These are phyloP conservation scores for Citrus maxima DNA, from an alignment of 345 rosid species.

Conservation along the genomic window DNA sequence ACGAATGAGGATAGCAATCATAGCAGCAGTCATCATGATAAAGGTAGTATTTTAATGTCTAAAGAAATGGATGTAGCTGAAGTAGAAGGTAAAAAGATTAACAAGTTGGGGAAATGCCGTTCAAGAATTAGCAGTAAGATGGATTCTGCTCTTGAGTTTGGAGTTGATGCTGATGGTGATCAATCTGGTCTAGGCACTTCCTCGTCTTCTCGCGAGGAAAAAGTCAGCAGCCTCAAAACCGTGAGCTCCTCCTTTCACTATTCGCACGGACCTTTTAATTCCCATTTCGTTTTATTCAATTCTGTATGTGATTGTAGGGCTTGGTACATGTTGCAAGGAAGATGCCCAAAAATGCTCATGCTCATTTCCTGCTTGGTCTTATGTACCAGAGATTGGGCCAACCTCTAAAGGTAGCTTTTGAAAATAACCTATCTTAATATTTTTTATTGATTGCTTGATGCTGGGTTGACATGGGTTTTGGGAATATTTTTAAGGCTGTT, in stretches of 20 bases:
- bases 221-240: slow-evolving; percentile 93
- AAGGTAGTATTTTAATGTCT: slow-evolving; percentile 34
- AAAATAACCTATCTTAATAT: neutral
- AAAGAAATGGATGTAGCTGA: slow-evolving; percentile 57
- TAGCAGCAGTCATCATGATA: slow-evolving; percentile 42
- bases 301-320: slow-evolving; percentile 48
- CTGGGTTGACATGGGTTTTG: slow-evolving; percentile 13
- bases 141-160: slow-evolving; percentile 65
- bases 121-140: slow-evolving; percentile 55
- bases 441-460: slow-evolving; percentile 9
- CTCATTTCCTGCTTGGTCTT: slow-evolving; percentile 89
- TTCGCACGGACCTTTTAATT: neutral
- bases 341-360: slow-evolving; percentile 98
- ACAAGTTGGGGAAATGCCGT: slow-evolving; percentile 63
- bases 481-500: slow-evolving; percentile 64
- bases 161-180: slow-evolving; percentile 76
- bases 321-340: slow-evolving; percentile 89
- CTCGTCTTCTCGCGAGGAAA: slow-evolving; percentile 83
- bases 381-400: slow-evolving; percentile 95
- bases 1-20: slow-evolving; percentile 54
- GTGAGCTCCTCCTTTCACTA: slow-evolving; percentile 40
- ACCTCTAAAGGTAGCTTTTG: slow-evolving; percentile 71
- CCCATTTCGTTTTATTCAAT: neutral
- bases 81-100: slow-evolving; percentile 52
- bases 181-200: slow-evolving; percentile 60